Percentiles rank a stretch among this genome's conserved stretches.
Conservation (phyloP, 176 grass and related monocot genomes). For the Cenchrus americanus region DNA sequence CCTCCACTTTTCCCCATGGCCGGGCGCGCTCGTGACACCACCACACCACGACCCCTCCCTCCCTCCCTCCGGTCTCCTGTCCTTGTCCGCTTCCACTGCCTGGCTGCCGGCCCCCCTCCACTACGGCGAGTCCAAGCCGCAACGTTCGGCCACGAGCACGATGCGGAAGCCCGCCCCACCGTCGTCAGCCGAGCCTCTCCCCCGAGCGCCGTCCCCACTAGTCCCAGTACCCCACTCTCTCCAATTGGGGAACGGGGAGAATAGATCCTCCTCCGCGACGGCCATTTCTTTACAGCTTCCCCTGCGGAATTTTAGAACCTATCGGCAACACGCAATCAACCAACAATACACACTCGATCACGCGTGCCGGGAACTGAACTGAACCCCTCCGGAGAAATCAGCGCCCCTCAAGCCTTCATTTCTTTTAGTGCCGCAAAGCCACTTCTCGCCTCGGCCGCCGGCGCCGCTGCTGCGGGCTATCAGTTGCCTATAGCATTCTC, state of each 20-base stretch:
- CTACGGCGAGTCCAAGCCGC: conserved; percentile 42
- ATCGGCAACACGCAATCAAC: conserved; percentile 13
- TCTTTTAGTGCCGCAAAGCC: conserved; percentile 36
- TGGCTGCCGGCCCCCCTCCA: not conserved
- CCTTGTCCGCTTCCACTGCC: conserved; percentile 7
- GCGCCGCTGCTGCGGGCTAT: not conserved
- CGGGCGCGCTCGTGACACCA: conserved; percentile 35
- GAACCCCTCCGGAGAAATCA: conserved; percentile 10
- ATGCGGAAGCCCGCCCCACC: not conserved
- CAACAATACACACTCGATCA: not conserved
- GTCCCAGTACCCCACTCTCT: too few species aligned
- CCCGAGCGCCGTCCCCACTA: too few species aligned
- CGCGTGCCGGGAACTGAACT: conserved; percentile 37
- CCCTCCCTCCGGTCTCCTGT: conserved; percentile 12
- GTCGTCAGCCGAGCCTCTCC: not conserved
- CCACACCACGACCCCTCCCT: not conserved
- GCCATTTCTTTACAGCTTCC: not conserved
- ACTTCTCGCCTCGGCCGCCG: conserved; percentile 7
- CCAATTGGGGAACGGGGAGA: not conserved
- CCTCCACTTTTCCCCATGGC: not conserved
- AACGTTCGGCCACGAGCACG: conserved; percentile 52
- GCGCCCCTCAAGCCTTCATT: conserved; percentile 16
- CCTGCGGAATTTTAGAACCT: conserved; percentile 30
- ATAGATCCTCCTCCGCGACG: conserved; percentile 17
- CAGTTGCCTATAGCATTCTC: not conserved